Conservation (phyloP, 2,329 filamentous ascomycete species). For the Hypoxylon sp. region DNA sequence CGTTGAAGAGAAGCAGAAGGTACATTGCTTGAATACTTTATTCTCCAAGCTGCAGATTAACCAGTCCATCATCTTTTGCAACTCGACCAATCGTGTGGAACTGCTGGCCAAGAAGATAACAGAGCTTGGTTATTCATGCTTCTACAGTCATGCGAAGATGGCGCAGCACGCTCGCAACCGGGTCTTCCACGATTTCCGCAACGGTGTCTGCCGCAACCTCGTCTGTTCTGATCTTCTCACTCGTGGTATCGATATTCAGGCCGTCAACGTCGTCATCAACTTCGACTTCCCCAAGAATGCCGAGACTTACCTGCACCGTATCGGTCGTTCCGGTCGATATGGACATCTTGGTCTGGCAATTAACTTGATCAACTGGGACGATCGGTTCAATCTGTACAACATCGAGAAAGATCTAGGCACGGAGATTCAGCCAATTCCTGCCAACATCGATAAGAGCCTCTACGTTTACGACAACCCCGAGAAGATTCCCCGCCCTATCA, state of each 20-base stretch:
- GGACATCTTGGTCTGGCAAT: slow-evolving; percentile 97
- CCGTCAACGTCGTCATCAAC: slow-evolving; percentile 99
- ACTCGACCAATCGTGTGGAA: slow-evolving; percentile 98
- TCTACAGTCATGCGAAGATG: slow-evolving; percentile 99
- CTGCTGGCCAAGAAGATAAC: slow-evolving; percentile 99
- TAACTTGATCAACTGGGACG: slow-evolving; percentile 99
- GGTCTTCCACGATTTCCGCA: slow-evolving; percentile 99
- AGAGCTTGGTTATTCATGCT: slow-evolving; percentile 98
- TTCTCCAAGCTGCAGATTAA: slow-evolving; percentile 99
- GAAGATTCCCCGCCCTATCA: slow-evolving; percentile 84
- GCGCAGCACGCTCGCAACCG: slow-evolving; percentile 95
- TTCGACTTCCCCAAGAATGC: slow-evolving; percentile 99
- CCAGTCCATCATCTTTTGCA: slow-evolving; percentile 99
- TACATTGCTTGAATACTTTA: slow-evolving; percentile 97
- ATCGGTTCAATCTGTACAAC: slow-evolving; percentile 98
- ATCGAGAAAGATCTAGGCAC: slow-evolving; percentile 98
- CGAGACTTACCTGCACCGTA: slow-evolving; percentile 97
- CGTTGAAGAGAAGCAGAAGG: slow-evolving; percentile 99
- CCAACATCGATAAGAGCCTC: slow-evolving; percentile 93
- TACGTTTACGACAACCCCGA: slow-evolving; percentile 99
- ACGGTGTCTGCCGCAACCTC: slow-evolving; percentile 95
- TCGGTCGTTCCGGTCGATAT: slow-evolving; percentile 96
- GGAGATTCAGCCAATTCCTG: slow-evolving; percentile 96
- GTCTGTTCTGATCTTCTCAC: slow-evolving; percentile 98
- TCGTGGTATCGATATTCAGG: slow-evolving; percentile 98